phyloP scores from a whole-genome alignment of 2,329 filamentous ascomycete species.

The Shiraia sp. region DNA sequence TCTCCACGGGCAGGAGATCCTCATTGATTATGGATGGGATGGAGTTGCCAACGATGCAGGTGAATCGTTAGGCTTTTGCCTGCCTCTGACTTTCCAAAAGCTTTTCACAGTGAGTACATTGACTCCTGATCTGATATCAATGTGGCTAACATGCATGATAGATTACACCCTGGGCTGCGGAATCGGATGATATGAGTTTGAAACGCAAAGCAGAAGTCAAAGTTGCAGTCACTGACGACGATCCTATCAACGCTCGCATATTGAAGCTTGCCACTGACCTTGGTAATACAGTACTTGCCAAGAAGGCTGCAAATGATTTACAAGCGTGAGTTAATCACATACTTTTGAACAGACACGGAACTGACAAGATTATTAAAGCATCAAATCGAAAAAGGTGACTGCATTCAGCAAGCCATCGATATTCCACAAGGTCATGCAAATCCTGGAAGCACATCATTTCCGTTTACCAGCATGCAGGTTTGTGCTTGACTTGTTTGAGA shows the following conservation, averaged over 20 bases:
- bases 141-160: conserved; percentile 24
- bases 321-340: conserved; percentile 52
- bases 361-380: conserved; percentile 51
- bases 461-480: conserved; percentile 84
- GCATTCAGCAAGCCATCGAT: conserved; percentile 76
- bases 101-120: conserved; percentile 68
- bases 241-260: conserved; percentile 73
- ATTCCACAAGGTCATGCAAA: conserved; percentile 81
- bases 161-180: conserved; percentile 45
- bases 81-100: conserved; percentile 76
- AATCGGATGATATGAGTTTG: conserved; percentile 34
- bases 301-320: conserved; percentile 81
- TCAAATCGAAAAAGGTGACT: conserved; percentile 74
- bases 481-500: conserved; percentile 93
- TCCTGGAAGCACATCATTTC: conserved; percentile 89
- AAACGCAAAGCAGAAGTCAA: conserved; percentile 49
- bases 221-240: conserved; percentile 62
- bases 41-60: conserved; percentile 84
- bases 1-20: conserved; percentile 86
- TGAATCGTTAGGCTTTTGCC: conserved; percentile 81
- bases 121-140: not conserved
- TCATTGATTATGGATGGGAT: conserved; percentile 90
- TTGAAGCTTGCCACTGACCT: conserved; percentile 84
- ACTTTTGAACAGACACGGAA: not conserved
- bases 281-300: conserved; percentile 90